These are phyloP conservation scores for Fusarium sp. DNA, from an alignment of 2,329 filamentous ascomycete species.

Conservation along the genomic window DNA sequence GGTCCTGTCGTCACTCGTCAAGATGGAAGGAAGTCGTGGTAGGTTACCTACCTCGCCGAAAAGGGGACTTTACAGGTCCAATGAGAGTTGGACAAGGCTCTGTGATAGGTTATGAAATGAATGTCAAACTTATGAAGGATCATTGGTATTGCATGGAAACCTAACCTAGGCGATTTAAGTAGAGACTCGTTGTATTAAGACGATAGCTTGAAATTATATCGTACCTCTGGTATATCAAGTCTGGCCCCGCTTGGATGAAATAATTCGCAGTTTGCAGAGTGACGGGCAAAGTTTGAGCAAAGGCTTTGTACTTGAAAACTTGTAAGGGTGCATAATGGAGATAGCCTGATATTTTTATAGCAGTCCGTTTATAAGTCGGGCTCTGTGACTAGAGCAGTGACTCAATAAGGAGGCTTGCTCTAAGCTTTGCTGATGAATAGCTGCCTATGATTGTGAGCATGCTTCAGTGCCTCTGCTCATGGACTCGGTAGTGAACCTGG, in stretches of 20 bases:
- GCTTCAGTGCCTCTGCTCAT: not conserved
- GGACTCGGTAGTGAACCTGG: not conserved
- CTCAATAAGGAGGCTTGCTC: not conserved
- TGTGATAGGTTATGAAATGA: slow-evolving; percentile 28
- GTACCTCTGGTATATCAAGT: not conserved
- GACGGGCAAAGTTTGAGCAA: not conserved
- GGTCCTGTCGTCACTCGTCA: slow-evolving; percentile 34
- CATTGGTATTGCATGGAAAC: not conserved
- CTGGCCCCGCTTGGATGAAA: not conserved
- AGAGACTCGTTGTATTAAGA: not conserved
- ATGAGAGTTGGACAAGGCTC: slow-evolving; percentile 16
- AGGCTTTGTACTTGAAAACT: not conserved
- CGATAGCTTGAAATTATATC: not conserved
- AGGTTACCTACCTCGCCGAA: slow-evolving; percentile 11
- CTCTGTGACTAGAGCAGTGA: not conserved
- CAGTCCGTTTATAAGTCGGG: not conserved
- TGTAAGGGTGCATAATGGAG: not conserved
- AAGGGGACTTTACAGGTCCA: slow-evolving; percentile 11
- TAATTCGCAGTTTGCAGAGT: not conserved
- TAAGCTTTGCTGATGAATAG: not conserved
- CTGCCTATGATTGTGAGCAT: not conserved
- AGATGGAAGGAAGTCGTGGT: not conserved
- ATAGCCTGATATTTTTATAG: not conserved
- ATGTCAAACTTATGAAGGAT: slow-evolving; percentile 14
- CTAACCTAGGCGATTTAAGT: not conserved